A percentile compares a stretch with the other conserved stretches of the same genome.
phyloP scores from a whole-genome alignment of 1,284 basidiomycete species.

The Irpex rosettiformis region DNA sequence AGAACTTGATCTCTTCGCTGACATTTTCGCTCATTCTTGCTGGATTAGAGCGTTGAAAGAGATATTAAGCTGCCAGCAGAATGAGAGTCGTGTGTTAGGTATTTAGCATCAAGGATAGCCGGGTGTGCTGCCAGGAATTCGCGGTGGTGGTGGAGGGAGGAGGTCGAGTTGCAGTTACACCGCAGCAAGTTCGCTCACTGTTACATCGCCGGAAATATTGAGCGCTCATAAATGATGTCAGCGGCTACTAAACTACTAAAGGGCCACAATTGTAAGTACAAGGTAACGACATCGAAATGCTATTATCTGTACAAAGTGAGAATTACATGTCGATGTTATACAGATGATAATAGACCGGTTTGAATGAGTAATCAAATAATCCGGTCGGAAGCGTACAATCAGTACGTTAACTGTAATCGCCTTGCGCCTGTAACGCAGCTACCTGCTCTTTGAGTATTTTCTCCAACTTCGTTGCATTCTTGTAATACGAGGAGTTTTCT shows the following conservation, averaged over 20 bases:
- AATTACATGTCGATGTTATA: background rate
- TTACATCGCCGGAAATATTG: background rate
- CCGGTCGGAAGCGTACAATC: no score
- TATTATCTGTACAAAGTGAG: background rate
- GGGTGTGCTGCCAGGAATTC: background rate
- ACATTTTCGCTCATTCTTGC: slow-evolving; percentile 15
- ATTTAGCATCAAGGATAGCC: slow-evolving; percentile 1
- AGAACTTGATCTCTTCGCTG: slow-evolving; percentile 26
- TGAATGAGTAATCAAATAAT: no score
- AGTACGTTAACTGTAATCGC: no score
- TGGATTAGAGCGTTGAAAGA: background rate
- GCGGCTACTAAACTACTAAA: background rate
- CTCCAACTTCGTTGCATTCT: slow-evolving; percentile 85
- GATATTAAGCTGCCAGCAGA: slow-evolving; percentile 4
- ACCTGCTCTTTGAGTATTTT: slow-evolving; percentile 56
- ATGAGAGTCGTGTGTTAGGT: background rate
- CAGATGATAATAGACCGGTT: no score
- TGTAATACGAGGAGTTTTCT: slow-evolving; percentile 80
- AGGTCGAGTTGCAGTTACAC: background rate
- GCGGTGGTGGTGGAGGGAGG: background rate
- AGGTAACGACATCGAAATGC: no score
- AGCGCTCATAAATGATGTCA: background rate
- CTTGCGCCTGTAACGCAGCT: slow-evolving; percentile 18
- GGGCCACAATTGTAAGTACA: no score
- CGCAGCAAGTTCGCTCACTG: background rate